Percentiles rank a stretch among this genome's conserved stretches.
Evolutionary conservation across 257 asterid species (phyloP).

Genomic region (Ilex aquifolium): DNA sequence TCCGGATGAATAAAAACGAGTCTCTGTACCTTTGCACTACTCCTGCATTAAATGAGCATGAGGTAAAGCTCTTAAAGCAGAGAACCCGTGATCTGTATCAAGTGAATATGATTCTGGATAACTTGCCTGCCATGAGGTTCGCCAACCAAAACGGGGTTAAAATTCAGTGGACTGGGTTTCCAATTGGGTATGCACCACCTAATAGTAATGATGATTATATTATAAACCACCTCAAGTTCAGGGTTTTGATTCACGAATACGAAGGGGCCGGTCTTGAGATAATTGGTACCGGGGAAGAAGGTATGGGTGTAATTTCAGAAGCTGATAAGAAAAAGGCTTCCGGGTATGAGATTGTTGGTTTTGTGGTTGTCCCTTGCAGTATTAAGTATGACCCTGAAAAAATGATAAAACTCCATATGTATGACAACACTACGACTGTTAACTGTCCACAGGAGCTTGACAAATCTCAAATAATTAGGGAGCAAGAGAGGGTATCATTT

Average conservation of each 20-base stretch:
- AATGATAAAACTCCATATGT: slow-evolving; percentile 56
- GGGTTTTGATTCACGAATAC: slow-evolving; percentile 66
- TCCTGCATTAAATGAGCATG: slow-evolving; percentile 52
- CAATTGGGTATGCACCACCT: slow-evolving; percentile 65
- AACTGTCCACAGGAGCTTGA: slow-evolving; percentile 58
- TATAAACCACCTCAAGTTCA: slow-evolving; percentile 69
- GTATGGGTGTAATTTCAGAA: slow-evolving; percentile 60
- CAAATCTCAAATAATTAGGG: slow-evolving; percentile 62
- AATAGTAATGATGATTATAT: slow-evolving; percentile 64
- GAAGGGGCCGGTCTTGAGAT: slow-evolving; percentile 74
- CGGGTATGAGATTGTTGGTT: slow-evolving; percentile 76
- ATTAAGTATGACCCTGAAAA: slow-evolving; percentile 62
- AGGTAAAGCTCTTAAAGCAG: slow-evolving; percentile 70
- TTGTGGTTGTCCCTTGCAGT: slow-evolving; percentile 76
- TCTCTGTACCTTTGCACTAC: slow-evolving; percentile 70
- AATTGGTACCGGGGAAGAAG: slow-evolving; percentile 73
- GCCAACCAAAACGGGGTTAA: slow-evolving; percentile 61
- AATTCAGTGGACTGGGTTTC: slow-evolving; percentile 79
- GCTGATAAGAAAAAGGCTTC: slow-evolving; percentile 66
- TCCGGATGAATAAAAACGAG: slow-evolving; percentile 62
- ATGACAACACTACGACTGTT: slow-evolving; percentile 38
- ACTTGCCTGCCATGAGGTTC: slow-evolving; percentile 71
- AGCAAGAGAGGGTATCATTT: slow-evolving; percentile 61
- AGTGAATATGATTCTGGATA: slow-evolving; percentile 75
- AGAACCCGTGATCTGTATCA: slow-evolving; percentile 75